Evolutionary conservation across 2,329 filamentous ascomycete genomes (phyloP), one percentile per base, ranked within the genome.

Genomic region (Neofusicoccum kwambonambiense): DNA sequence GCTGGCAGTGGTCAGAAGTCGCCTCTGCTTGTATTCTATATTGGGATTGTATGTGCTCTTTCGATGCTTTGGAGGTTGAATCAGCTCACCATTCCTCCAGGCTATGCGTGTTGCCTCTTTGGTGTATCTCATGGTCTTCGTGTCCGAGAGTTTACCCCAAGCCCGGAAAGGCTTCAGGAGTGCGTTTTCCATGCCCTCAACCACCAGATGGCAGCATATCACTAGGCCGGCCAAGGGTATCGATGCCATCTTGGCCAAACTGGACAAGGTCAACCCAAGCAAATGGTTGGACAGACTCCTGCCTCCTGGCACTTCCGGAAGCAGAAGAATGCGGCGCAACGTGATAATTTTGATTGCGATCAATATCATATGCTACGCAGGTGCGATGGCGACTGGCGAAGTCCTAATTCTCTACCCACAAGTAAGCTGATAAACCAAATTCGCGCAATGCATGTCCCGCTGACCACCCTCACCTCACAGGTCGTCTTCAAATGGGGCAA

Each of bases 401-500:
- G 37, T 67, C 12, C 39, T 68, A 4, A 67, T 68, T 11, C 51
- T 68, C 9, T 68, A 68, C 35, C 65, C 67, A 3, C 65, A 68
- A 34, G 61, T 65, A 39, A 34, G 57, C 15, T 11, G 27, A 7
- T 5, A 31, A 2, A 31, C 4, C 6, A 4, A 31, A 31, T 31
- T 31, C 1, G 27, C 4, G 3, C 27, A 31, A 7, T 6, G 27
- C 27, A 31, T 2, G 4, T 8, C n/a, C 5, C 6, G 6, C 8
- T 19, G 3, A 17, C 35, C 11, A 17, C 9, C 50, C 3, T 2
- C 15, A 9, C 3, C 35, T 39, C 31, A 15, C 52, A 65, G 64
- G 37, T 67, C 27, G 65, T 67, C 19, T 68, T 67, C 66, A 56
- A 58, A 49, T 68, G 67, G 67, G 63, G 65, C 41, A 64, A 67